Base-by-base conservation (phyloP, 352 stramenopile species). In the Globisporangium paroecandrum region DNA sequence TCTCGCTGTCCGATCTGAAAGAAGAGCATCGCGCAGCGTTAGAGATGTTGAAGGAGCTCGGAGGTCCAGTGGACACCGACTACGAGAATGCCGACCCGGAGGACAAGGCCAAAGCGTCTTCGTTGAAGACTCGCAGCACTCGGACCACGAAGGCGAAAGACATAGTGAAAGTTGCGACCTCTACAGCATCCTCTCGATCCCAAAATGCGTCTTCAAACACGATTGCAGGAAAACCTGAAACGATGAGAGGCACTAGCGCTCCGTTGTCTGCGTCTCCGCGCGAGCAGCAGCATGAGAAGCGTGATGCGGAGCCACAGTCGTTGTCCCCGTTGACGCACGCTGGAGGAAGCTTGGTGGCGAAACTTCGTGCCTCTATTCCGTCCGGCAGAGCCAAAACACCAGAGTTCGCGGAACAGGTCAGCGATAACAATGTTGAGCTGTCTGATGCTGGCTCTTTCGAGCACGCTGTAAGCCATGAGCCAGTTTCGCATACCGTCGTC, bases 1-100 rank as follows among this genome's bases (percentile, higher is more conserved):
- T 90, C 18, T 93, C 87, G 13, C 73, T 95, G 25, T 81, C 83
- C 3, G 83, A 90, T 64, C 64, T 95, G 1, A 90, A 89, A 63
- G 75, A 89, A 20, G 87, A 95, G 29, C 87, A 95, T 65, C 82
- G 77, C 3, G 82, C 82, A 25, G 87, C 87, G 24, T 71, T 93
- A 22, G 76, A 86, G 46, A 78, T 95, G 70, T 77, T 95, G 1
- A 74, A 89, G 29, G 85, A 93, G 64, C 78, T 95, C 0, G 87
- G 85, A 3, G 87, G 83, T 0, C 81, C 85, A 7, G 18, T 87
- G 12, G 81, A 90, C 41, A 62, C 59, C 4, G 75, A 84, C 53
- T 77, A 78, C n/a, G 62, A 76, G 25, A 60, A 73, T 4, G 38
- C 43, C 24, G 70, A 78, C 20, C 24, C 62, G 7, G 64, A 77